Evolutionary conservation across 345 rosid species (phyloP).

Genomic region (Eucalyptus viminalis): DNA sequence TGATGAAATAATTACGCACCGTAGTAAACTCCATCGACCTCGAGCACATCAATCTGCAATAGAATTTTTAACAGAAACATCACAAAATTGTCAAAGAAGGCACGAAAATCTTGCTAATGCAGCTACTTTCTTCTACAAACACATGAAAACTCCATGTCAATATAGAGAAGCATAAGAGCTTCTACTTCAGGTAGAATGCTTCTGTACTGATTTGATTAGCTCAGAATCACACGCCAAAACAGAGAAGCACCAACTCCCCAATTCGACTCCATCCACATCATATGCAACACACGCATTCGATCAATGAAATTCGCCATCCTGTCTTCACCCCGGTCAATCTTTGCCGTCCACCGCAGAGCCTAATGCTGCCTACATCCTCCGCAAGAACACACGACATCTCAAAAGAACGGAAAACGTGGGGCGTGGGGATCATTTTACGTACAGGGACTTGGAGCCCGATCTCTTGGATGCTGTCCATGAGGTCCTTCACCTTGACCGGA

Average conservation of each 20-base stretch:
- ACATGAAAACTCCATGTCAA: neutral
- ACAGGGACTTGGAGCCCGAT: conserved; percentile 96
- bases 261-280: neutral
- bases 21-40: conserved; percentile 83
- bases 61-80: neutral
- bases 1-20: conserved; percentile 13
- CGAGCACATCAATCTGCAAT: conserved; percentile 89
- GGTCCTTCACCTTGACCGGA: conserved; percentile 69
- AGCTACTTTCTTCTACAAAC: neutral
- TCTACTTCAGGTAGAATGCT: neutral
- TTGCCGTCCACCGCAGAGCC: neutral
- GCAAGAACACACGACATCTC: neutral
- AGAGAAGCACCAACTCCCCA: neutral
- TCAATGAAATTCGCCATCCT: neutral
- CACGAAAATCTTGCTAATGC: neutral
- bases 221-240: neutral
- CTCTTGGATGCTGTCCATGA: conserved; percentile 65
- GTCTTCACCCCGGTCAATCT: neutral
- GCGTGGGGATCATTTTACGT: neutral
- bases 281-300: neutral
- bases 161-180: neutral
- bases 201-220: neutral
- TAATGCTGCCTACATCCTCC: neutral
- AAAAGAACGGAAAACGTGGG: neutral
- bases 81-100: neutral